phyloP scores from a whole-genome alignment of 2,329 filamentous ascomycete genomes.

The Pseudopyrenochaeta lycopersici region DNA sequence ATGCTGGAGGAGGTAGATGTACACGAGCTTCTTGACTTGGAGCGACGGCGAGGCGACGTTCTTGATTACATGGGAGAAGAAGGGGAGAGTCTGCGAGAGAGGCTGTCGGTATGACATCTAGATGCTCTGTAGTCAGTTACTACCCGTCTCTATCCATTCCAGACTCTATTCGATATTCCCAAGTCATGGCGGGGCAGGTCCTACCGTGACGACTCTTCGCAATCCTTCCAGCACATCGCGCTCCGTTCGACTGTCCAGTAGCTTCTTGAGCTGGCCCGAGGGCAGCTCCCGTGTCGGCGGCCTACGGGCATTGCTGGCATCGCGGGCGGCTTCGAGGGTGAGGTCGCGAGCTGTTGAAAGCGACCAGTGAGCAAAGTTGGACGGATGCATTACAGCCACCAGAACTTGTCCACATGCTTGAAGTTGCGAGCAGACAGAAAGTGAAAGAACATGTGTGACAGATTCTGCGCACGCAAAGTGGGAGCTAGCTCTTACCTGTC shows the following conservation, averaged over 20 bases:
- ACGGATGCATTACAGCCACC: constrained; percentile 43
- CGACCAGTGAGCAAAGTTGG: constrained; percentile 51
- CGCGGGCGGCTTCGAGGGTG: constrained; percentile 94
- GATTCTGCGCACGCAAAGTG: constrained; percentile 6
- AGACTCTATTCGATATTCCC: background rate
- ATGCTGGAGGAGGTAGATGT: constrained; percentile 97
- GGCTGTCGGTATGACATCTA: constrained; percentile 97
- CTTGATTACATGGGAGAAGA: constrained; percentile 98
- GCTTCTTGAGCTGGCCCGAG: constrained; percentile 87
- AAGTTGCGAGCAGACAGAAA: background rate
- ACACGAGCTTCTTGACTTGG: constrained; percentile 97
- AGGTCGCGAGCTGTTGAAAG: constrained; percentile 82
- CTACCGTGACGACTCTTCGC: constrained; percentile 85
- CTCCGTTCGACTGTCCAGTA: constrained; percentile 92
- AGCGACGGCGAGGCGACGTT: constrained; percentile 94
- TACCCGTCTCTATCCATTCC: constrained; percentile 11
- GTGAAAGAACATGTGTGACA: background rate
- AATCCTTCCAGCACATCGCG: constrained; percentile 92
- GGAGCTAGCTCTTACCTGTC: constrained; percentile 70
- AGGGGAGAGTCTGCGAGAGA: constrained; percentile 72
- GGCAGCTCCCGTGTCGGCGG: constrained; percentile 73
- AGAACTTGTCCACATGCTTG: constrained; percentile 12
- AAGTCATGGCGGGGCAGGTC: constrained; percentile 36
- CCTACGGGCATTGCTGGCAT: constrained; percentile 69
- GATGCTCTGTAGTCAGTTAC: constrained; percentile 25